Base-by-base conservation (phyloP, 176 grass and related monocot genomes). In the Juncus effusus region DNA sequence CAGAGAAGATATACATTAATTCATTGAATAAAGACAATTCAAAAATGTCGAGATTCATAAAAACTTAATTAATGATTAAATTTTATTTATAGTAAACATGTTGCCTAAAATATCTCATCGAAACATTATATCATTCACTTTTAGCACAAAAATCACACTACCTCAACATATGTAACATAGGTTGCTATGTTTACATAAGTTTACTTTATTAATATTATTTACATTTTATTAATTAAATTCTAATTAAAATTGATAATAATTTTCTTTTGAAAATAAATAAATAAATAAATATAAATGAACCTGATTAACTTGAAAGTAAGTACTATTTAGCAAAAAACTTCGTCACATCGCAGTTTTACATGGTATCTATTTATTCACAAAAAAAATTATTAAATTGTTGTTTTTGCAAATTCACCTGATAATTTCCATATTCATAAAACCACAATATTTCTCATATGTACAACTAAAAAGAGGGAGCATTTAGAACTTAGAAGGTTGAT, bases 221-320 rank as follows among this genome's bases (percentile, higher is more conserved):
- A n/a, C n/a, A n/a, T n/a, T n/a, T n/a, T n/a, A n/a, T n/a, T n/a
- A n/a, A n/a, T n/a, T n/a, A 51, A 59, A 61, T n/a, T 5, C n/a
- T 63, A 28, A 72, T 4, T 51, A 63, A 36, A 52, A 4, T 55
- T 57, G 28, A 12, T 28, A 28, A 28, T 28, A 28, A 28, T 28
- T 28, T 28, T 28, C n/a, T 28, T 28, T 28, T 28, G 19, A 28
- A 28, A 28, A 70, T 35, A 19, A 13, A 74, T 13, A n/a, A n/a
- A n/a, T n/a, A 3, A 72, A 49, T 70, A 60, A 60, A 68, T 65
- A 38, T 28, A 7, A 40, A 45, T 52, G 55, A 74, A 97, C 93
- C 85, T 97, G 88, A 53, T 97, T 97, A 76, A 97, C 87, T 81
- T 97, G 93, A 80, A 97, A 97, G 70, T 97, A 97, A 51, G 93